These are phyloP conservation scores for Hyphopichia wangnamkhiaoensis DNA, from an alignment of 1,139 yeast species.

Conservation along the genomic window DNA sequence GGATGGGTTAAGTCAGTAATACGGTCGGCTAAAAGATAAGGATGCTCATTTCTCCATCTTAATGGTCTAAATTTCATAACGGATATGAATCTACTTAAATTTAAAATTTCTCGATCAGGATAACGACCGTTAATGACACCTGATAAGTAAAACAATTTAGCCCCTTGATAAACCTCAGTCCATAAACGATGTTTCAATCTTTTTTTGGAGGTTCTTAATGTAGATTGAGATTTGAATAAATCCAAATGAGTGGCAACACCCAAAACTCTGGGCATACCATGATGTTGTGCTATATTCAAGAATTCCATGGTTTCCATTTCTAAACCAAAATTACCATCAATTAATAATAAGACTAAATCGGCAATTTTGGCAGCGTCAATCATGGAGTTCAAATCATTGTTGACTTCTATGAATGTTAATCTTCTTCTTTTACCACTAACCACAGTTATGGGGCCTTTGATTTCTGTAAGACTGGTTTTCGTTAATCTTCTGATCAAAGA, in stretches of 20 bases:
- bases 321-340: slow-evolving; percentile 97
- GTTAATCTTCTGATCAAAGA: slow-evolving; percentile 86
- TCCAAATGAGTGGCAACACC: slow-evolving; percentile 97
- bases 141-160: slow-evolving; percentile 88
- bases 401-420: slow-evolving; percentile 88
- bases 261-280: slow-evolving; percentile 97
- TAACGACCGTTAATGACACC: slow-evolving; percentile 97
- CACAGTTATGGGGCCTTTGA: slow-evolving; percentile 97
- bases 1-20: slow-evolving; percentile 97
- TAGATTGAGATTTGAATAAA: slow-evolving; percentile 84
- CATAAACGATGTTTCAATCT: slow-evolving; percentile 92
- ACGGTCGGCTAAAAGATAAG: slow-evolving; percentile 88
- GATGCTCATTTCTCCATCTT: slow-evolving; percentile 99
- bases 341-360: slow-evolving; percentile 81
- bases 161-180: slow-evolving; percentile 99
- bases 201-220: slow-evolving; percentile 89
- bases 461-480: slow-evolving; percentile 81
- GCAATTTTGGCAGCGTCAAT: slow-evolving; percentile 95
- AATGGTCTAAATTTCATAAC: slow-evolving; percentile 98
- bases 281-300: slow-evolving; percentile 92
- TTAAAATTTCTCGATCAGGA: slow-evolving; percentile 94
- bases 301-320: slow-evolving; percentile 99
- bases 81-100: slow-evolving; percentile 87
- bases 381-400: slow-evolving; percentile 93
- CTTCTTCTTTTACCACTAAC: slow-evolving; percentile 95